Evolutionary conservation across 345 rosid species (phyloP).

Genomic region (Bretschneidera sinensis): DNA sequence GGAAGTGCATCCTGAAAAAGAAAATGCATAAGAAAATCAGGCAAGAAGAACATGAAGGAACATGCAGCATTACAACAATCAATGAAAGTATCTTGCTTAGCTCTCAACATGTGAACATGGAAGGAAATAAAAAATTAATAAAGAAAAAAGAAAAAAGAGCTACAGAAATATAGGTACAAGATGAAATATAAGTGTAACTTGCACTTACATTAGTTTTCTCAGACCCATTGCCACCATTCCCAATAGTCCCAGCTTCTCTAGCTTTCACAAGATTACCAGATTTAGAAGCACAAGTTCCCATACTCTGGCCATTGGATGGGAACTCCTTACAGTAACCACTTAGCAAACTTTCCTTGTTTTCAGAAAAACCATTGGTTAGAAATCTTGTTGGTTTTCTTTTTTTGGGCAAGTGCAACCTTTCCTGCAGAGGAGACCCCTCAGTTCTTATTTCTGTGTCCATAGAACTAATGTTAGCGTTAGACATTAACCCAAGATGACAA

Average conservation of each 20-base stretch:
- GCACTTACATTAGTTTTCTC: constrained; percentile 50
- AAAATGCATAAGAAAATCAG: constrained; percentile 16
- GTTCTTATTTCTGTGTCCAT: constrained; percentile 40
- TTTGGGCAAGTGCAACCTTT: constrained; percentile 43
- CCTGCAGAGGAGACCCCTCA: constrained; percentile 50
- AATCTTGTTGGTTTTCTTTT: constrained; percentile 54
- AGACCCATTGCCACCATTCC: constrained; percentile 26
- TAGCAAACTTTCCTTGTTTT: constrained; percentile 41
- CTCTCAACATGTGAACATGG: background rate
- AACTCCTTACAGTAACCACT: constrained; percentile 40
- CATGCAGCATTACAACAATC: constrained; percentile 1
- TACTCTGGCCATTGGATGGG: constrained; percentile 32
- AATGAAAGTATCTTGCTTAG: background rate
- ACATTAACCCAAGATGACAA: constrained; percentile 64
- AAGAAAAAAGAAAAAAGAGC: constrained; percentile 5
- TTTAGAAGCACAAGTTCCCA: constrained; percentile 29
- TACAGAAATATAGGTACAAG: background rate
- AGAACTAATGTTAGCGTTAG: constrained; percentile 31
- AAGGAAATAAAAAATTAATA: background rate
- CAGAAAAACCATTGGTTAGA: constrained; percentile 48
- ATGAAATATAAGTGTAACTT: constrained; percentile 6
- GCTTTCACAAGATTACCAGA: constrained; percentile 28
- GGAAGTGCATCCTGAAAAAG: constrained; percentile 74
- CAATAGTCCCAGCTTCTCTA: constrained; percentile 37
- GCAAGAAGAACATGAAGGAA: background rate